A percentile compares a stretch with the other conserved stretches of the same genome.
Conservation (phyloP, 169 alveolate genomes). For the Plasmodium blacklocki region DNA sequence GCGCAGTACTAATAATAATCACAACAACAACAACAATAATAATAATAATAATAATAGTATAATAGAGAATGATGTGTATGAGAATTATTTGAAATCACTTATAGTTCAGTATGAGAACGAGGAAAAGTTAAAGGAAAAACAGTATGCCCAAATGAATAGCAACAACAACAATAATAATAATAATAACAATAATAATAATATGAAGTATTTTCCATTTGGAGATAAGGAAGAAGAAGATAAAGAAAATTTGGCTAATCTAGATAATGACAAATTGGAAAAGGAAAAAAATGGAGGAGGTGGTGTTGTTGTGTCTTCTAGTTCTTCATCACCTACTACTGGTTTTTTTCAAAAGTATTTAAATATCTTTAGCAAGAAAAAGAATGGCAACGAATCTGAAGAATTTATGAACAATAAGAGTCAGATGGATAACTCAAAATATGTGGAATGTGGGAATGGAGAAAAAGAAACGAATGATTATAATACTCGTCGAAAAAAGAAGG, state of each 20-base stretch:
- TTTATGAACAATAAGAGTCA: background rate
- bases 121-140: constrained; percentile 10
- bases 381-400: background rate
- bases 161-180: background rate
- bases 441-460: constrained; percentile 16
- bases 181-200: background rate
- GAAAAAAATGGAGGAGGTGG: too few species aligned
- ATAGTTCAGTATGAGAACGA: constrained; percentile 71
- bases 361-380: background rate
- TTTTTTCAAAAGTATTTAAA: too few species aligned
- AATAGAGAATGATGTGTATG: constrained; percentile 8
- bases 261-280: background rate
- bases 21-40: background rate
- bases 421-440: constrained; percentile 1
- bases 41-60: background rate
- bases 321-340: too few species aligned
- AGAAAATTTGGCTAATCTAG: background rate
- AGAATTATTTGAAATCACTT: constrained; percentile 28
- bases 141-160: background rate
- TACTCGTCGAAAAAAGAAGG: constrained; percentile 48
- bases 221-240: background rate
- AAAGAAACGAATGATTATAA: constrained; percentile 48
- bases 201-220: too few species aligned
- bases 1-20: background rate
- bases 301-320: too few species aligned